Evolutionary conservation across 1,284 basidiomycete species (phyloP).

Genomic region (Ustilago xerochloae): DNA sequence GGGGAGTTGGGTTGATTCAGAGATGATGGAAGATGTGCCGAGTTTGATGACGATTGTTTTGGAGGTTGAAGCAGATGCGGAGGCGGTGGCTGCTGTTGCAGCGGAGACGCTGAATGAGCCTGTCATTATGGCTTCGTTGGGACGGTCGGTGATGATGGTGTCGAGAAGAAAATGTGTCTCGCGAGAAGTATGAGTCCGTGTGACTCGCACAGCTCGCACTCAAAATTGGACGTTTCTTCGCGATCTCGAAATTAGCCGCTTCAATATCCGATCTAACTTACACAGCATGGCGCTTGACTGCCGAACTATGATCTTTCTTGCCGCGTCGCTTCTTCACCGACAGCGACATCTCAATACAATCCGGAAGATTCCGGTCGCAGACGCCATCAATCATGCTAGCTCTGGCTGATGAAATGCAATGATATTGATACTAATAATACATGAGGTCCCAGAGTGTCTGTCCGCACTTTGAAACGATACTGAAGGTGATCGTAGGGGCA

Average conservation of each 20-base stretch:
- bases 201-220: slow-evolving; percentile 14
- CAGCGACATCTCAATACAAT: too few relatives aligned
- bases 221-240: neutral
- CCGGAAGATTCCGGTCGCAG: too few relatives aligned
- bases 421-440: slow-evolving; percentile 22
- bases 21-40: slow-evolving; percentile 66
- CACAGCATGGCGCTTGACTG: too few relatives aligned
- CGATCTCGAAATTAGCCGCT: slow-evolving; percentile 17
- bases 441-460: neutral
- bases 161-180: slow-evolving; percentile 28
- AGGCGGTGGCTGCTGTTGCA: neutral
- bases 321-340: too few relatives aligned
- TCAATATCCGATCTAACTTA: slow-evolving; percentile 25
- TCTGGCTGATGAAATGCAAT: neutral
- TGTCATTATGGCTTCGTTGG: neutral
- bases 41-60: slow-evolving; percentile 68
- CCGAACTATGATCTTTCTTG: too few relatives aligned
- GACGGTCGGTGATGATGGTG: neutral
- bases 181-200: slow-evolving; percentile 9
- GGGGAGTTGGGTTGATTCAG: slow-evolving; percentile 71
- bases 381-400: neutral
- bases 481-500: neutral
- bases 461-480: neutral
- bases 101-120: neutral
- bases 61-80: slow-evolving; percentile 5